Evolutionary conservation across 306 rosid species (phyloP), one percentile per base, ranked within the genome.

Genomic region (Cucurbita ficifolia): DNA sequence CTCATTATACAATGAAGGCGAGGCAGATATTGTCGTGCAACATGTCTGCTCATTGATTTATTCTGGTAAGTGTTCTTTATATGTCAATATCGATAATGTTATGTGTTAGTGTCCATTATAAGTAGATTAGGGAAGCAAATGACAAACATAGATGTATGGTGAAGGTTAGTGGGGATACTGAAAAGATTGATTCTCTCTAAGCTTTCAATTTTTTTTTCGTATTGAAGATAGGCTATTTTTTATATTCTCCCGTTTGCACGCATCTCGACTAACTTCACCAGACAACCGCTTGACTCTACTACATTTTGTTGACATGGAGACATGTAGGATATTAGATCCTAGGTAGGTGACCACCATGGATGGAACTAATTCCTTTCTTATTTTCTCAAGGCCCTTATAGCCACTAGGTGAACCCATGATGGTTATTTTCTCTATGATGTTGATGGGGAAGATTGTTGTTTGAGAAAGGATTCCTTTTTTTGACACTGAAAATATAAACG

Each of bases 1-100:
- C 76, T 90, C 94, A 11, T 73, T 90, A 35, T 88, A 84, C 77
- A 90, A 90, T 68, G 87, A 90, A 86, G 96, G 96, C 67, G 96
- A 90, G 82, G 94, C 91, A 50, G 88, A 90, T 81, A 88, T 90
- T 63, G 90, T 88, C 17, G 84, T 88, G 82, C 96, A 83, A 79
- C 91, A 90, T 74, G 85, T 90, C 70, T 77, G 79, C 76, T 82
- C 90, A 76, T 81, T 90, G 86, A 79, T 90, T 72, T 86, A 82
- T 82, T 67, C 94, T 43, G 96, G 96, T 90, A 83, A 82, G 8
- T 59, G 36, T 62, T 35, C 46, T 59, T 67, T 65, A 29, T 53
- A 24, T 24, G 40, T 50, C 38, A 22, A 57, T 7, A 55, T 8
- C 3, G 4, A 52, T 38, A 35, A 36, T 38, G 3, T 38, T 10